phyloP scores from a whole-genome alignment of 176 grass and related monocot species.

The Aegilops tauschii region DNA sequence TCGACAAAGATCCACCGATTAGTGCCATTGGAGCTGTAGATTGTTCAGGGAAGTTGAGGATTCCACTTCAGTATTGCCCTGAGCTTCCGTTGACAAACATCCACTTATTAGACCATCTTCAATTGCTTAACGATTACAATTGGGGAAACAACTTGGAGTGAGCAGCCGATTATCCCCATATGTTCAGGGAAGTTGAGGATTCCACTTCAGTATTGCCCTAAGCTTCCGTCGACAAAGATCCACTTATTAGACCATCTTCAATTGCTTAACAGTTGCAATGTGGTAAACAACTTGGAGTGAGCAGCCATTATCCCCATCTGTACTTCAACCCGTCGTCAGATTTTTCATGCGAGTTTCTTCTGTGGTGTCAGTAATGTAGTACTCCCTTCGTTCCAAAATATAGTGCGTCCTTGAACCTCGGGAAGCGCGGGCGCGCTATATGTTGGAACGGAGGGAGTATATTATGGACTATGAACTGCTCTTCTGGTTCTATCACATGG shows the following conservation, averaged over 20 bases:
- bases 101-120: background rate
- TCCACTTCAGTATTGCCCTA: background rate
- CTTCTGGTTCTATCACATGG: background rate
- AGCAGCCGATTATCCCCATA: background rate
- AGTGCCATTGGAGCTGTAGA: background rate
- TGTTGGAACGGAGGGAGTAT: too few species aligned
- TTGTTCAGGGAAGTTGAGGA: background rate
- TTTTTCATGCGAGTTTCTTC: background rate
- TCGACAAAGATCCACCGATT: background rate
- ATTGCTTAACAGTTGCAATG: background rate
- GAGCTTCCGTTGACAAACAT: background rate
- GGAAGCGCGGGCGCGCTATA: too few species aligned
- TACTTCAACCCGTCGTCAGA: background rate
- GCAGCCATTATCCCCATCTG: background rate
- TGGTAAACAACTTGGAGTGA: background rate
- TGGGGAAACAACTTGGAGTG: background rate
- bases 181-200: background rate
- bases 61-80: background rate
- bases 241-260: background rate
- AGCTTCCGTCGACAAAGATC: background rate
- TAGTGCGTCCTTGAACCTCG: too few species aligned
- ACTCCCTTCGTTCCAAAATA: too few species aligned
- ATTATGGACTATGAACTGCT: background rate
- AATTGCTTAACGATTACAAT: background rate
- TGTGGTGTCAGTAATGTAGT: background rate